Evolutionary conservation across 2,329 filamentous ascomycete genomes (phyloP).

Genomic region (Diaporthe citriasiana): DNA sequence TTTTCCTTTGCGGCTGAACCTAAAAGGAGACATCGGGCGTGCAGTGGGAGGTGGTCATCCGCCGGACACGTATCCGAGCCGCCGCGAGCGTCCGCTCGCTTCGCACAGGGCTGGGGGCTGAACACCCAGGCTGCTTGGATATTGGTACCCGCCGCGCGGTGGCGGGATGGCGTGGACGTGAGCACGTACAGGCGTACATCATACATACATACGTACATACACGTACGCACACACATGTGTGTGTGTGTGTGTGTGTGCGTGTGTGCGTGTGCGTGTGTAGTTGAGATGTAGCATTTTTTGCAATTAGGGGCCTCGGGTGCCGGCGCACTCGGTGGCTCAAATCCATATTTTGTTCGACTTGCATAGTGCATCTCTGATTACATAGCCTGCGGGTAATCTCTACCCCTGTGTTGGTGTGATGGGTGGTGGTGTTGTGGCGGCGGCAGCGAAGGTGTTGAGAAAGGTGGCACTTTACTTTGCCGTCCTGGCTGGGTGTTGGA

Average conservation of each 20-base stretch:
- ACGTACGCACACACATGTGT: background rate
- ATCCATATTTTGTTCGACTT: conserved; percentile 33
- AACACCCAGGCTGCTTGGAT: conserved; percentile 1
- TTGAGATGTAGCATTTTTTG: background rate
- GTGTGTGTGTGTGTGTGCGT: background rate
- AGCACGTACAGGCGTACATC: background rate
- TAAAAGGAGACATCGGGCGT: conserved; percentile 17
- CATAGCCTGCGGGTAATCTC: conserved; percentile 38
- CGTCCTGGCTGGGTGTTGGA: conserved; percentile 13
- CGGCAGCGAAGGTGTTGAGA: background rate
- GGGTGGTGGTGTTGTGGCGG: conserved; percentile 6
- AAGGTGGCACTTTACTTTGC: background rate
- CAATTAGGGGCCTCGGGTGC: background rate
- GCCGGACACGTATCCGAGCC: background rate
- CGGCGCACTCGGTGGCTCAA: conserved; percentile 18
- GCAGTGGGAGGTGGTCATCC: background rate
- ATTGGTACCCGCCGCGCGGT: background rate
- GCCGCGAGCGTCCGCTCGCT: background rate
- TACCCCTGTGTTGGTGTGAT: conserved; percentile 9
- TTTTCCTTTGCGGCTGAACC: conserved; percentile 34
- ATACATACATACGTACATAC: background rate
- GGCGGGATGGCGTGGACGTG: background rate
- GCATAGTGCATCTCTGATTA: conserved; percentile 41
- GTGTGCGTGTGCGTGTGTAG: background rate
- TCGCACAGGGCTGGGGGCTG: conserved; percentile 14